A percentile compares a stretch with the other conserved stretches of the same genome.
Conservation (phyloP, 805 yeast species). For the Myxozyma mucilagina region DNA sequence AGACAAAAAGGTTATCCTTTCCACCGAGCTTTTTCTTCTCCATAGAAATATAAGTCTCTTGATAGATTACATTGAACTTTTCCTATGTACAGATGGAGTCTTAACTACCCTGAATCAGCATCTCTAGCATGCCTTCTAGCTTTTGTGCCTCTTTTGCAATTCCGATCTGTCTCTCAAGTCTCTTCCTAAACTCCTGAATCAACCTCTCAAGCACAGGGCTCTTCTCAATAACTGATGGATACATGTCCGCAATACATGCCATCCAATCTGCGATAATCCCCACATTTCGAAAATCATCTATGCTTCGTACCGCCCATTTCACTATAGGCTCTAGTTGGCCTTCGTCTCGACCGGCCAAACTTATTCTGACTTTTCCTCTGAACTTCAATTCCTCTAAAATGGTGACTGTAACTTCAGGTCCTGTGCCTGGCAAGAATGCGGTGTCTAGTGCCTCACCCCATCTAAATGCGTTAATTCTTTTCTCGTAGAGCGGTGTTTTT, state of each 20-base stretch:
- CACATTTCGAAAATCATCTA: slow-evolving; percentile 77
- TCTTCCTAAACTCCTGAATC: slow-evolving; percentile 54
- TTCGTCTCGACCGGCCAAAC: slow-evolving; percentile 82
- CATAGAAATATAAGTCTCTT: background rate
- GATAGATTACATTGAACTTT: background rate
- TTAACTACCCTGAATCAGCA: slow-evolving; percentile 51
- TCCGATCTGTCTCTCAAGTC: slow-evolving; percentile 65
- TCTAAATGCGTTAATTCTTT: slow-evolving; percentile 77
- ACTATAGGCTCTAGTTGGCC: slow-evolving; percentile 79
- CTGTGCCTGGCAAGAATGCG: slow-evolving; percentile 76
- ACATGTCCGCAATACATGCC: slow-evolving; percentile 69
- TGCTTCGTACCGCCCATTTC: slow-evolving; percentile 72
- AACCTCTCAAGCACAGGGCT: slow-evolving; percentile 78
- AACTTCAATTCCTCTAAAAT: slow-evolving; percentile 82
- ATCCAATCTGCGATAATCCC: slow-evolving; percentile 66
- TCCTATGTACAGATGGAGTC: background rate
- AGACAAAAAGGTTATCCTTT: too few species aligned
- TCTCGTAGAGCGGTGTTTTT: slow-evolving; percentile 75
- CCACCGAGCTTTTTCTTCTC: too few species aligned
- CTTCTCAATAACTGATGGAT: slow-evolving; percentile 50
- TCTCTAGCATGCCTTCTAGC: slow-evolving; percentile 90
- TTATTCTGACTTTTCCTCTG: slow-evolving; percentile 84
- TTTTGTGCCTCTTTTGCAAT: slow-evolving; percentile 85
- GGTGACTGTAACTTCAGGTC: slow-evolving; percentile 77
- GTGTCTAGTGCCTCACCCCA: slow-evolving; percentile 92